Evolutionary conservation across 257 asterid genomes (phyloP).

Genomic region (Nicotiana knightiana): DNA sequence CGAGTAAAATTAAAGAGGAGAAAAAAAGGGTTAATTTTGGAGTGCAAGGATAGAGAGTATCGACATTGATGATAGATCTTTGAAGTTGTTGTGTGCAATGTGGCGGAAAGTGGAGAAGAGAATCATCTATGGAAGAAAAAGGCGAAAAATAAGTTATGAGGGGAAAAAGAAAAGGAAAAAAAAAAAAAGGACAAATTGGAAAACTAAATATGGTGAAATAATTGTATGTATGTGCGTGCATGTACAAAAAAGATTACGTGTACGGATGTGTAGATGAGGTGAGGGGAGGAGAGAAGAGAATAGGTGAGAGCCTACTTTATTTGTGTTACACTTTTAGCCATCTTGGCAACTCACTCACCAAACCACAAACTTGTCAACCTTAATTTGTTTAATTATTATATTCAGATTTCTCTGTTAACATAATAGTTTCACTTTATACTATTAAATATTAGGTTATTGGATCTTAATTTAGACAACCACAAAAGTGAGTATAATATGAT

Average conservation of each 20-base stretch:
- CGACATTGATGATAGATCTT: conserved; percentile 18
- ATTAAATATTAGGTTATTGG: no score
- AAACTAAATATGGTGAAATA: conserved; percentile 8
- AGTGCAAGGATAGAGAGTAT: neutral
- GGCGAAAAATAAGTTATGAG: neutral
- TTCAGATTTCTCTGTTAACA: no score
- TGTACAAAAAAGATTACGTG: conserved; percentile 21
- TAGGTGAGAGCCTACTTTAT: neutral
- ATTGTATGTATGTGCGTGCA: conserved; percentile 10
- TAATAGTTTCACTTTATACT: neutral
- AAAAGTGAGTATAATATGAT: no score
- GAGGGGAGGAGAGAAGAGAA: neutral
- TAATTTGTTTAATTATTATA: no score
- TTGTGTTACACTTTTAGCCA: neutral
- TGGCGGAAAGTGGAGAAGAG: conserved; percentile 13
- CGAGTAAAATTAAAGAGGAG: neutral
- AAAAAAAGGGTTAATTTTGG: neutral
- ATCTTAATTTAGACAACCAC: no score
- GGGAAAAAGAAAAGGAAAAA: neutral
- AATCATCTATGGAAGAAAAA: conserved; percentile 10
- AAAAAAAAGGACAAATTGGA: neutral
- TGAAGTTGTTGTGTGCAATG: conserved; percentile 11
- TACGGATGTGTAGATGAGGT: conserved; percentile 18
- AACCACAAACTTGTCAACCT: no score
- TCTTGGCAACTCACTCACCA: neutral